phyloP scores from a whole-genome alignment of 2,329 filamentous ascomycete species.

The Lachnellula subtilissima region DNA sequence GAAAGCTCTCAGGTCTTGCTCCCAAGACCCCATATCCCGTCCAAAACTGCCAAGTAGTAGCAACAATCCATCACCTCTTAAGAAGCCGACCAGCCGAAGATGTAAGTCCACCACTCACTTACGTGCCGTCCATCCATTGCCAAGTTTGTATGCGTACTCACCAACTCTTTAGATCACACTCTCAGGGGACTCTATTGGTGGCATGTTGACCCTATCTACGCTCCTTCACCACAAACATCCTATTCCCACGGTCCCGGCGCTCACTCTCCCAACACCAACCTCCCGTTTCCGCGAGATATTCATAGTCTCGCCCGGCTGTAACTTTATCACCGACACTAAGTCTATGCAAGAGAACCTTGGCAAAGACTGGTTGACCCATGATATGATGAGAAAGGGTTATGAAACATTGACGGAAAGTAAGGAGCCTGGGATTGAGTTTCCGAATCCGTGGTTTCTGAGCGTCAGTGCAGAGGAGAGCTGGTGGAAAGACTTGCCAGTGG shows the following conservation, averaged over 20 bases:
- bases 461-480: not conserved
- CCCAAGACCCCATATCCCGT: not conserved
- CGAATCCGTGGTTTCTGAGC: not conserved
- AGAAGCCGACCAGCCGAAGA: not conserved
- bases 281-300: not conserved
- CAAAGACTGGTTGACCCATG: not conserved
- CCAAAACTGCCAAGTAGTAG: not conserved
- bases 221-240: not conserved
- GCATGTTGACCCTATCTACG: not conserved
- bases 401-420: not conserved
- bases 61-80: not conserved
- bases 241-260: not conserved
- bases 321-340: not conserved
- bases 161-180: not conserved
- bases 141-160: not conserved
- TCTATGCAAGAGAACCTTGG: not conserved
- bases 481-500: not conserved
- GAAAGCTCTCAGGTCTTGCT: not conserved
- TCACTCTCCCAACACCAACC: not conserved
- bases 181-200: not conserved
- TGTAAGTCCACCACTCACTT: not conserved
- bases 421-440: not conserved
- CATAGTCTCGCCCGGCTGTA: not conserved
- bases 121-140: not conserved
- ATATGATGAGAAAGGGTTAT: no score